Evolutionary conservation across 2,329 filamentous ascomycete species (phyloP), one percentile per base, ranked within the genome.

Genomic region (Macrophomina pseudophaseolina): DNA sequence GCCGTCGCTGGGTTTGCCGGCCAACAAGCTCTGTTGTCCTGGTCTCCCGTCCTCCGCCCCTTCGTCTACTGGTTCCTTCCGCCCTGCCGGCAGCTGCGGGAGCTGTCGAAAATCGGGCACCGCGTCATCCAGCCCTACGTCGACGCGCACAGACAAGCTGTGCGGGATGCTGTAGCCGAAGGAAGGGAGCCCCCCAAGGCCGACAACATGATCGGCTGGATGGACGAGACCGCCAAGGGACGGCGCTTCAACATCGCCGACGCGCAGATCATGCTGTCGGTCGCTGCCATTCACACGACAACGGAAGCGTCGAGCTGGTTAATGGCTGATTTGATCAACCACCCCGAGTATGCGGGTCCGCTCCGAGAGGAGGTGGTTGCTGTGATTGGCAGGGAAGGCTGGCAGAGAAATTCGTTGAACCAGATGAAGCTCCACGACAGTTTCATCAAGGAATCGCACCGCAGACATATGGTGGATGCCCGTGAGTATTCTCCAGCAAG

Each of bases 41-140:
- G 77, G 46, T 80, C 81, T 12, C 66, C 69, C 0, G 71, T 76
- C 32, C 66, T 80, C 5, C 76, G 77, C n/a, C 76, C 77, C 1
- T 9, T 60, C n/a, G 58, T 48, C 3, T 11, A 60, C 38, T 48
- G 58, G 9, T 49, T 60, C 42, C n/a, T 60, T 3, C 42, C 58
- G 1, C 30, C 32, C 2, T 60, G 42, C 3, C 58, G 42, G 8
- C 16, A 4, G 11, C 42, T 60, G 1, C 58, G 58, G n/a, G 30
- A 35, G 0, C n/a, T 60, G 5, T 35, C 58, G 2, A 33, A 46
- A n/a, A 2, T 5, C 4, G 58, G 58, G 4, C 42, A 38, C 9
- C 30, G 58, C 16, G 44, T 60, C 9, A 49, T 60, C 23, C 30
- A 35, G 44, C 42, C 58, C 9, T 33, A 48, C 6, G 28, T 60